phyloP scores from a whole-genome alignment of 306 rosid genomes.

The Vigna angularis region DNA sequence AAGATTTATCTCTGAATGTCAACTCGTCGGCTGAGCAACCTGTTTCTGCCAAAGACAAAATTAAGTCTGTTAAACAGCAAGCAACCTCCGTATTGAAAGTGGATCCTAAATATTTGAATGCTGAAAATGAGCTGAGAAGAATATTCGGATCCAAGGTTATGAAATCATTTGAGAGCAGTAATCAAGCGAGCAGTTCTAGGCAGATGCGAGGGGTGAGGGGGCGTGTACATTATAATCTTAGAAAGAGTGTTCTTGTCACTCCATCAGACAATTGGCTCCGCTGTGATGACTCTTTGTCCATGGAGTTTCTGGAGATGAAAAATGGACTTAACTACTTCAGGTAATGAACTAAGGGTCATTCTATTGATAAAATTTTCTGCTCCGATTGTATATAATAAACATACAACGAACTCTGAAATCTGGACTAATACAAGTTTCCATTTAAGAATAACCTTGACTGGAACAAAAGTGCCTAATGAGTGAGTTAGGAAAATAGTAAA shows the following conservation, averaged over 20 bases:
- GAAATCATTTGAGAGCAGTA: slow-evolving; percentile 81
- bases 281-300: slow-evolving; percentile 89
- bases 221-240: slow-evolving; percentile 63
- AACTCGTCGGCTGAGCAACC: slow-evolving; percentile 41
- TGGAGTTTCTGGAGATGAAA: slow-evolving; percentile 71
- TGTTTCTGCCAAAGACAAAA: slow-evolving; percentile 40
- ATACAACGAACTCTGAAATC: too few species aligned
- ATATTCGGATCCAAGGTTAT: slow-evolving; percentile 97
- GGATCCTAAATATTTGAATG: slow-evolving; percentile 90
- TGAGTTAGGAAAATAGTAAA: not conserved
- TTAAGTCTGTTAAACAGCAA: slow-evolving; percentile 49
- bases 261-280: slow-evolving; percentile 87
- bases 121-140: slow-evolving; percentile 86
- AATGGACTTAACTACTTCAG: slow-evolving; percentile 77
- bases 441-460: too few species aligned
- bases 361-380: not conserved
- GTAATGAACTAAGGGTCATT: slow-evolving; percentile 55
- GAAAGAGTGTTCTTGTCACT: slow-evolving; percentile 80
- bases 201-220: slow-evolving; percentile 76
- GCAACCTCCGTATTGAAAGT: slow-evolving; percentile 58
- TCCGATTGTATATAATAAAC: not conserved
- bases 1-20: slow-evolving; percentile 58
- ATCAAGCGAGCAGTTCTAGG: slow-evolving; percentile 84
- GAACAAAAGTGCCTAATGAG: not conserved
- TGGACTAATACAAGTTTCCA: too few species aligned